Conservation (phyloP, 345 rosid genomes). For the Corchorus capsularis region DNA sequence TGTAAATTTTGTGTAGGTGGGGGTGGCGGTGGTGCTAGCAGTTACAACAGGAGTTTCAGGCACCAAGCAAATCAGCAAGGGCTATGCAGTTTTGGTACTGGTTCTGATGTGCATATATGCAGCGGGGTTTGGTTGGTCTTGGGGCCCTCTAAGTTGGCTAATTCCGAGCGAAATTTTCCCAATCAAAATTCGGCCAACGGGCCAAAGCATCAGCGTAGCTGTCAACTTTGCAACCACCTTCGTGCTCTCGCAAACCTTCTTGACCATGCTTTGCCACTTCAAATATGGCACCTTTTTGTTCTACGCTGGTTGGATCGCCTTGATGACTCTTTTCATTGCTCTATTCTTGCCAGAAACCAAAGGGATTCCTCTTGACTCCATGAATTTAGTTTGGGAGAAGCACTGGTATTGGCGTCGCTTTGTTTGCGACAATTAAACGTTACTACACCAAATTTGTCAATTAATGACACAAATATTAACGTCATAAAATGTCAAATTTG, state of each 20-base stretch:
- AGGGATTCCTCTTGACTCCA: slow-evolving; percentile 58
- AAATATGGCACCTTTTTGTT: slow-evolving; percentile 58
- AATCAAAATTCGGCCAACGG: slow-evolving; percentile 57
- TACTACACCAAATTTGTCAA: no score
- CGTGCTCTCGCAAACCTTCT: slow-evolving; percentile 58
- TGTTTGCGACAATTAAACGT: slow-evolving; percentile 12
- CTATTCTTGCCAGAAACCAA: slow-evolving; percentile 66
- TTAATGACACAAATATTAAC: no score
- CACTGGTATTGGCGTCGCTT: slow-evolving; percentile 72
- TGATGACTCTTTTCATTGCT: slow-evolving; percentile 53
- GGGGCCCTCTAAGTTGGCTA: slow-evolving; percentile 71
- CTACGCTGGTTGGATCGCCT: slow-evolving; percentile 58
- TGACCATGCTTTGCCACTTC: slow-evolving; percentile 67
- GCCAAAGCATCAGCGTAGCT: slow-evolving; percentile 62
- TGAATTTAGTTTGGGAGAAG: slow-evolving; percentile 56
- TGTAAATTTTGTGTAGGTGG: slow-evolving; percentile 27
- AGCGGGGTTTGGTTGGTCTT: slow-evolving; percentile 75
- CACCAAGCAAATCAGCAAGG: slow-evolving; percentile 41
- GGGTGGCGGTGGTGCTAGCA: slow-evolving; percentile 41
- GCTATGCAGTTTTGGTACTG: slow-evolving; percentile 40
- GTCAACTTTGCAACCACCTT: slow-evolving; percentile 52
- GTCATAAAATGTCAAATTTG: no score
- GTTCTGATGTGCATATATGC: slow-evolving; percentile 57
- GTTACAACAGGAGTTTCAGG: slow-evolving; percentile 48
- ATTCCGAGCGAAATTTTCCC: slow-evolving; percentile 75